A percentile compares a stretch with the other conserved stretches of the same genome.
Conservation (phyloP, 305 asterid species). For the Solanum hybrid region DNA sequence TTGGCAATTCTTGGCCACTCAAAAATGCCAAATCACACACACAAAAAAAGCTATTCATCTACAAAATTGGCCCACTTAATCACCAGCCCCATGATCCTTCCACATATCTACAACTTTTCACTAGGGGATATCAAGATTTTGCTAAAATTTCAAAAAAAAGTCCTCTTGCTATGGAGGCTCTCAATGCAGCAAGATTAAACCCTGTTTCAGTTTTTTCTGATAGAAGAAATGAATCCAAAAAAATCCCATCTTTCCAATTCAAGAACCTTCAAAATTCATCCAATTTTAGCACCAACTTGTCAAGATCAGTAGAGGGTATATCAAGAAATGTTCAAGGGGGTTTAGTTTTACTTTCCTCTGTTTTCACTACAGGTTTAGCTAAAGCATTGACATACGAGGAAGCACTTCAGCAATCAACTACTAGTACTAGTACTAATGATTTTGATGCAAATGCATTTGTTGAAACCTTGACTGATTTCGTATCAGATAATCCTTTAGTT, state of each 20-base stretch:
- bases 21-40: neutral
- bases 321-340: slow-evolving; percentile 44
- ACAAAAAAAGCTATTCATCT: neutral
- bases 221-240: slow-evolving; percentile 54
- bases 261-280: slow-evolving; percentile 21
- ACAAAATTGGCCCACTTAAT: neutral
- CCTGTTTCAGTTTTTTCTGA: slow-evolving; percentile 71
- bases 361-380: slow-evolving; percentile 39
- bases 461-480: slow-evolving; percentile 41
- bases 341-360: slow-evolving; percentile 45
- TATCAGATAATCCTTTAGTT: slow-evolving; percentile 53
- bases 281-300: neutral
- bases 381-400: slow-evolving; percentile 74
- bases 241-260: slow-evolving; percentile 18
- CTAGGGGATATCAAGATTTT: neutral
- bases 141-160: neutral
- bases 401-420: slow-evolving; percentile 61
- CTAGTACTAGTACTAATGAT: slow-evolving; percentile 15
- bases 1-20: neutral
- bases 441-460: slow-evolving; percentile 37
- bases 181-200: slow-evolving; percentile 61
- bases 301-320: slow-evolving; percentile 4
- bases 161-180: slow-evolving; percentile 59
- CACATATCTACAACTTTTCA: neutral
- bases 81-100: neutral